Conservation (phyloP, 2,329 filamentous ascomycete species). For the Tolypocladium ovalisporum region DNA sequence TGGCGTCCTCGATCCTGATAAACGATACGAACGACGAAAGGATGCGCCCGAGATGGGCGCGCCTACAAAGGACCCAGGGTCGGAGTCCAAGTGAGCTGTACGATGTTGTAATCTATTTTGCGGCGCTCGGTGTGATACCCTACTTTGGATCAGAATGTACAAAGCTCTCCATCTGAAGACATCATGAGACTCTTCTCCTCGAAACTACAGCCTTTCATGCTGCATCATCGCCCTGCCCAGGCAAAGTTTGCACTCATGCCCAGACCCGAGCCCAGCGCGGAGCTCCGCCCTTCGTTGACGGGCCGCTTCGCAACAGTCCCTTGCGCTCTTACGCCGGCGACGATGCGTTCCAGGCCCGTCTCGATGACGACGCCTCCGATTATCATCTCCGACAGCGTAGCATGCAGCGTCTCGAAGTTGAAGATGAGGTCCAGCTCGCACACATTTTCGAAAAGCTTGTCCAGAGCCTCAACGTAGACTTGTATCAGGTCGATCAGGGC, state of each 20-base stretch:
- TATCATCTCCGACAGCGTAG: conserved; percentile 85
- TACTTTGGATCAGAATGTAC: conserved; percentile 11
- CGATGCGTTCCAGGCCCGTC: conserved; percentile 79
- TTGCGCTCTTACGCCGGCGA: conserved; percentile 70
- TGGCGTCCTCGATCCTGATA: conserved; percentile 28
- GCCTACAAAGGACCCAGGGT: conserved; percentile 12
- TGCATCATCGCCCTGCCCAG: conserved; percentile 31
- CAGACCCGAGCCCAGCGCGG: conserved; percentile 36
- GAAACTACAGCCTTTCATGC: conserved; percentile 1
- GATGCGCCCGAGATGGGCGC: conserved; percentile 23
- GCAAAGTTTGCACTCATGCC: conserved; percentile 49
- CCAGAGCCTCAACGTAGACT: conserved; percentile 92
- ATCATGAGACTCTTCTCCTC: conserved; percentile 7
- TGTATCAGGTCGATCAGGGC: conserved; percentile 95
- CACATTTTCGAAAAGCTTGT: conserved; percentile 94
- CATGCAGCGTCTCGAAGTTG: conserved; percentile 95
- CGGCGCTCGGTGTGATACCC: conserved; percentile 18
- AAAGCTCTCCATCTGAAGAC: conserved; percentile 9
- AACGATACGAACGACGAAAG: conserved; percentile 28
- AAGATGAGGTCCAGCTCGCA: conserved; percentile 98
- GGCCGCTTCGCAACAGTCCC: conserved; percentile 70
- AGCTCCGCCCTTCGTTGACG: conserved; percentile 54
- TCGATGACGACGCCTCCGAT: conserved; percentile 91
- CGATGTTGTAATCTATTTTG: conserved; percentile 9
- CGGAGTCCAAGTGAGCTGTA: conserved; percentile 15